Base-by-base conservation (phyloP, 352 stramenopile genomes). In the Peronospora tabacina region DNA sequence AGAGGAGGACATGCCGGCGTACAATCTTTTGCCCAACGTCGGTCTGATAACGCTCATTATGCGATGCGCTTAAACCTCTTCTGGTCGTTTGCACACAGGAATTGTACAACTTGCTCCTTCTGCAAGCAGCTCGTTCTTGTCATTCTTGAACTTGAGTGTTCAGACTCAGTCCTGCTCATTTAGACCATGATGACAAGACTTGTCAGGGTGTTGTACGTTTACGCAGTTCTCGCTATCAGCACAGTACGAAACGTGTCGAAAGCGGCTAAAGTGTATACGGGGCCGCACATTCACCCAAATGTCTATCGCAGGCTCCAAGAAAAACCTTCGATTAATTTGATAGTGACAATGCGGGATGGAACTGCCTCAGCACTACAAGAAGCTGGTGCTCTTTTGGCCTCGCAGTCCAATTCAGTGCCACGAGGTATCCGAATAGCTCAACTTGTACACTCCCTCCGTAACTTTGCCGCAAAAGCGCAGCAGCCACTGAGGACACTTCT, bases 261-360 rank as follows among this genome's bases (percentile, higher is more conserved):
- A 44, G 34, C 13, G 12, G 5, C 13, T 50, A 16, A 13, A 48
- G 39, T 28, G 24, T 22, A 32, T 44, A 7, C 7, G 2, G 20
- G 15, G 15, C 55, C 52, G 22, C 33, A 37, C n/a, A 45, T 69
- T 13, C 47, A 75, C 26, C 43, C 39, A 0, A 11, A 43, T 36
- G 50, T 67, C n/a, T 63, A 75, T 30, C 50, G 54, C 6, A 28
- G 30, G 12, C 48, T 75, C 10, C 32, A 38, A 22, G 19, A 58
- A 28, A 51, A 69, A 10, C 10, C 51, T 4, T 54, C 50, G 1
- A 41, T 70, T 10, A 69, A 75, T 22, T 24, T 75, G 15, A 56
- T 75, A 3, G 32, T 72, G 20, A 72, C 47, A 5, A 67, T 69
- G 54, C 53, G 53, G 29, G 42, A 24, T 11, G 49, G 47, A 36